These are phyloP conservation scores for Mortierella sp. DNA, from an alignment of 371 early-diverging fungal genomes.

Conservation along the genomic window DNA sequence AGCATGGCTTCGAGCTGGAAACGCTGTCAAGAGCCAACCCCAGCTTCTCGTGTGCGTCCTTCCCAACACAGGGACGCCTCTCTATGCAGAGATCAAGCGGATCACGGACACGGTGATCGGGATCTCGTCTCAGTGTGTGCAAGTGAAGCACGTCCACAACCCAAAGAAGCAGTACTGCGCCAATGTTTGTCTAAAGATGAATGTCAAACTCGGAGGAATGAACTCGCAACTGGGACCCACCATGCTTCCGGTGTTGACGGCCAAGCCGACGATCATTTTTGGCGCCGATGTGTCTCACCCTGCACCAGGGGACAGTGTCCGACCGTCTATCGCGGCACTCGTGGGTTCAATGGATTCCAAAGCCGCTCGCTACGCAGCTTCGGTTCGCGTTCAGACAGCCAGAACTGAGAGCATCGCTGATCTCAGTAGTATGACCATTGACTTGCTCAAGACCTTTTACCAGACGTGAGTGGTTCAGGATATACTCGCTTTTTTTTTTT, in stretches of 20 bases:
- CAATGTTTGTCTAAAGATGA: slow-evolving; percentile 86
- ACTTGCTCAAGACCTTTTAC: slow-evolving; percentile 84
- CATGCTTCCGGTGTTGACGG: slow-evolving; percentile 53
- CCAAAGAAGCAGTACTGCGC: slow-evolving; percentile 74
- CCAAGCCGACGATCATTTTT: slow-evolving; percentile 88
- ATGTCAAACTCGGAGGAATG: slow-evolving; percentile 88
- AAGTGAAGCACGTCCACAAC: slow-evolving; percentile 72
- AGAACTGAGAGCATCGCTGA: slow-evolving; percentile 91
- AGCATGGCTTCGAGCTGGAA: slow-evolving; percentile 77
- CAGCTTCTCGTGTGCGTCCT: slow-evolving; percentile 87
- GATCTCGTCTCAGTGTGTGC: slow-evolving; percentile 93
- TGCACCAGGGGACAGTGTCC: slow-evolving; percentile 72
- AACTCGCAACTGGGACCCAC: slow-evolving; percentile 73
- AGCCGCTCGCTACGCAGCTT: slow-evolving; percentile 87
- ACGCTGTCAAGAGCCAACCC: slow-evolving; percentile 76
- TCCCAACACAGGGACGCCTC: slow-evolving; percentile 83
- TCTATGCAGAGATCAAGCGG: slow-evolving; percentile 96
- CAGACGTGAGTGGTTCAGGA: slow-evolving; percentile 55
- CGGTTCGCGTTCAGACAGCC: slow-evolving; percentile 85
- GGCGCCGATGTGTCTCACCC: slow-evolving; percentile 97
- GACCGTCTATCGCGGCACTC: slow-evolving; percentile 91
- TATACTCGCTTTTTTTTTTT: slow-evolving; percentile 2
- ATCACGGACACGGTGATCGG: slow-evolving; percentile 92
- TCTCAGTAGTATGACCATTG: slow-evolving; percentile 83
- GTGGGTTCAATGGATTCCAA: slow-evolving; percentile 90